Base-by-base conservation (phyloP, 164 flowering plant species). In the Vitis rotundifolia region DNA sequence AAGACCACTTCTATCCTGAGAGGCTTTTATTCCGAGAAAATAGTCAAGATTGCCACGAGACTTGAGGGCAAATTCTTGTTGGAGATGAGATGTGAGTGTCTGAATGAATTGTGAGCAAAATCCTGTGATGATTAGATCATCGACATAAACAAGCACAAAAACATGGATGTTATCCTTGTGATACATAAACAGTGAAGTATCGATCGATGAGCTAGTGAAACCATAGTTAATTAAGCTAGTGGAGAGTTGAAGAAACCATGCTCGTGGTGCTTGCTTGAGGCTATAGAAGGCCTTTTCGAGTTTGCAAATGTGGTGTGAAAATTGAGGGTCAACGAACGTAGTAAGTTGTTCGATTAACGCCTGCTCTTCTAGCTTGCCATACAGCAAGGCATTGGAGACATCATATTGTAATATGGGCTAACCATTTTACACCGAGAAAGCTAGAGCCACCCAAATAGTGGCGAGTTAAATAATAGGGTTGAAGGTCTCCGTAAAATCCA, bases 301-400 rank as follows among this genome's bases (percentile, higher is more conserved):
- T 2, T 4, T 2, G 2, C 1, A 28, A 7, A 60, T 44, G 26
- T 60, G 63, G 47, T 60, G 14, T 26, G 48, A n/a, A 60, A 26
- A 60, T 60, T 1, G 26, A 60, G 63, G 63, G 26, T 60, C 48
- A 29, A 60, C 26, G 8, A 60, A 60, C 6, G 47, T 44, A 60
- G 11, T 44, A 5, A 44, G 63, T 60, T 60, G 63, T 44, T 60
- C 63, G 26, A 60, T 60, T 26, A 60, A 60, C 2, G 13, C 63
- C 63, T 60, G 47, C 10, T 60, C 63, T 60, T 60, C 48, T 26
- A 60, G 63, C 26, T 44, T 60, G 2, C 63, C 63, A 60, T 60
- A n/a, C 63, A 60, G 26, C 3, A 60, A 60, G 48, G 63, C 63
- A 60, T 60, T 60, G 48, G 63, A 60, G 26, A 60, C 63, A 60